Percentiles rank a stretch among this genome's conserved stretches.
phyloP scores from a whole-genome alignment of 345 rosid species.

The Alliaria petiolata region DNA sequence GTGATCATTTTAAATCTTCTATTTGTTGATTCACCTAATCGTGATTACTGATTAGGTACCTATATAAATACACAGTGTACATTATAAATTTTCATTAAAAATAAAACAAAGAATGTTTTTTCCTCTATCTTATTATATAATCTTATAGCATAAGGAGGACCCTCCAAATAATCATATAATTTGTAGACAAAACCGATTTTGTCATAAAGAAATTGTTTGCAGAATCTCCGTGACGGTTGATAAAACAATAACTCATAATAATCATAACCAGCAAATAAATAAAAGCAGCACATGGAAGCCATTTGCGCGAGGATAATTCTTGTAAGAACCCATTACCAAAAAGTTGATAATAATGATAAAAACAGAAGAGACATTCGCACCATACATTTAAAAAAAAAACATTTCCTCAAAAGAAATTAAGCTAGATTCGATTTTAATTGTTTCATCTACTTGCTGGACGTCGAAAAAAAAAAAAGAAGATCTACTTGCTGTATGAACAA shows the following conservation, averaged over 20 bases:
- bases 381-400: not conserved
- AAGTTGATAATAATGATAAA: slow-evolving; percentile 30
- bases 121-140: too few relatives aligned
- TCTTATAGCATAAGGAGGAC: not conserved
- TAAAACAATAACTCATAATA: slow-evolving; percentile 18
- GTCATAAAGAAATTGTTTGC: slow-evolving; percentile 14
- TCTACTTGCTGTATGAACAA: slow-evolving; percentile 23
- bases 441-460: too few relatives aligned
- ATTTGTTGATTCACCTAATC: too few relatives aligned
- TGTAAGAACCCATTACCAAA: slow-evolving; percentile 17
- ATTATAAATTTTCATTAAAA: too few relatives aligned
- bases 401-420: not conserved
- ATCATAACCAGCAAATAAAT: slow-evolving; percentile 11
- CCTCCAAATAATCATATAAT: slow-evolving; percentile 4
- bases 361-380: slow-evolving; percentile 26
- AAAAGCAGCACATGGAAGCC: slow-evolving; percentile 34
- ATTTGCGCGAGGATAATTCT: slow-evolving; percentile 20
- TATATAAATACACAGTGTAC: too few relatives aligned
- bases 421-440: slow-evolving; percentile 29
- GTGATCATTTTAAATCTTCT: too few relatives aligned
- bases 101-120: too few relatives aligned
- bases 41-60: too few relatives aligned
- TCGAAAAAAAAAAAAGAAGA: too few relatives aligned
- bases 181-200: slow-evolving; percentile 5
- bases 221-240: slow-evolving; percentile 23